Base-by-base conservation (phyloP, 371 early-diverging fungal species). In the Rhizomucor miehei region DNA sequence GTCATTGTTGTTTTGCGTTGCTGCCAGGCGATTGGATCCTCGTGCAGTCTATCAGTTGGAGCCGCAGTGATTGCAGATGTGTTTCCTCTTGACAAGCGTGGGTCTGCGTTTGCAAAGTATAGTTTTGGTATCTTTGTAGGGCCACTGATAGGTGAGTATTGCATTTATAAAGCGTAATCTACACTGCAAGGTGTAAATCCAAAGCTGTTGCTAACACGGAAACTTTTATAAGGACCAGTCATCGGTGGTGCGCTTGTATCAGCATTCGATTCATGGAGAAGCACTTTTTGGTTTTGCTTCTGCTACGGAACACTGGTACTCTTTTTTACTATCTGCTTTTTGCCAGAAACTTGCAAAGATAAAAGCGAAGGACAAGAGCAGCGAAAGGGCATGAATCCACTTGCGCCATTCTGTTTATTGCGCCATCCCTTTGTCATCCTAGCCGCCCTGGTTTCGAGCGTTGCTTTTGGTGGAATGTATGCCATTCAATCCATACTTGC, bases 21-120 rank as follows among this genome's bases (percentile, higher is more conserved):
- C 16, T 54, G 91, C 36, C 92, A 92, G 65, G 67, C 88, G 16
- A 57, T 78, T 24, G 91, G 91, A 6, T 67, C 86, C 1, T 81
- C 84, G 4, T 85, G 84, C 34, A 82, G 80, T 21, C 73, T 80
- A 51, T 66, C 80, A 3, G 45, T 50, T 13, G 57, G 57, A 23
- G 45, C 50, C 11, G 57, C 44, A 13, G 53, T 40, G 1, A 50
- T 54, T 46, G 44, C 48, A 6, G 71, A 71, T 37, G 59, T 54
- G 24, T 71, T 61, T 41, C 57, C 61, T 2, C 40, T 67, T 29
- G 60, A 64, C 29, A 34, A 57, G 55, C 61, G 71, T 35, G 67
- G 71, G 14, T 50, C 64, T 35, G 71, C 71, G 1, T 66, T 71
- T 58, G 67, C 67, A 17, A 64, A 75, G 37, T 80, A 76, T 62